Evolutionary conservation across 1,284 basidiomycete species (phyloP), one percentile per base, ranked within the genome.

Genomic region (Trametes versicolor): DNA sequence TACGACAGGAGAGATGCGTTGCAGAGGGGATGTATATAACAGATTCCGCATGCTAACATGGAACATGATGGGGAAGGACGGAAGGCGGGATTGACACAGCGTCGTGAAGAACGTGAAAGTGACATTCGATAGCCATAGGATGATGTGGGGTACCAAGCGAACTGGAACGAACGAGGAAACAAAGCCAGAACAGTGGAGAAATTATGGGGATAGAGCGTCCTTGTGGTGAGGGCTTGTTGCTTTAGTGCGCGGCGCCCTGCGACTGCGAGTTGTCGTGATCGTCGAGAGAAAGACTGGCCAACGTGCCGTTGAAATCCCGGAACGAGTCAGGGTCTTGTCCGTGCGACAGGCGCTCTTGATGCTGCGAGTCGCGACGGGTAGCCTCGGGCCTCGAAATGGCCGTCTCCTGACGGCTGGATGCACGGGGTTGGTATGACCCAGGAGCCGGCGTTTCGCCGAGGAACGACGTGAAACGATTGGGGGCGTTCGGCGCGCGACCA

Each of bases 231-330:
- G 23, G 19, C 2, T 19, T 53, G 58, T 41, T 27, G 48, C 15
- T 49, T 72, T 70, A 75, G 17, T 70, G 67, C 48, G 73, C 69
- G 52, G 65, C 50, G 50, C 65, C 65, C 53, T 63, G 67, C 57
- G 67, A 58, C 61, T 72, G 70, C 23, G 67, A 68, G 65, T 70
- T 67, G 55, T 66, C 70, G 43, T 71, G 71, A 56, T 73, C 70
- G 71, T 89, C 89, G 62, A 93, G 77, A 68, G 91, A 83, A 27
- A 93, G 84, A 71, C 87, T 91, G 29, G 90, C 88, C 36, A 93
- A 81, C n/a, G 88, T 92, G 23, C 89, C 88, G 70, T 91, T 93
- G 53, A 93, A 76, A 76, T 93, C 91, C 43, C 86, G 85, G 69
- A 93, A 83, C 32, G 74, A 53, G 65, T 89, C 87, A 32, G 83